Evolutionary conservation across 257 asterid species (phyloP), one percentile per base, ranked within the genome.

Genomic region (Nicotiana benthamiana): DNA sequence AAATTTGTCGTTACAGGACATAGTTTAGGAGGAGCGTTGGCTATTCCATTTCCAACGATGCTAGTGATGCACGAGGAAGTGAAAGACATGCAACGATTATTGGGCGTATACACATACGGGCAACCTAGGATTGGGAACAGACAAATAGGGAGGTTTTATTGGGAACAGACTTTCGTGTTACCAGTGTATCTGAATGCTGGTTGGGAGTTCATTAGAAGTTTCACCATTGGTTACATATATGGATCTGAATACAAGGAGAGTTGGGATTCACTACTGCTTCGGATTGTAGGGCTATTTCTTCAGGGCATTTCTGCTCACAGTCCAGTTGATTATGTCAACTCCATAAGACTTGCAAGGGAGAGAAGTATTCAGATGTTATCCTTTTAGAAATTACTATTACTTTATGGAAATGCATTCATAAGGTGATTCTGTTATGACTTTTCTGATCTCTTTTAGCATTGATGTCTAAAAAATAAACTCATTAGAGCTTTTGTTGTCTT

Each of bases 1-100:
- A 90, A 85, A 60, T 88, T 95, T 86, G 89, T 92, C 24, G 93
- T 92, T 26, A 92, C 97, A 0, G 99, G 99, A 24, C 98, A 95
- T 82, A 93, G 99, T 79, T 87, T 95, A 52, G 99, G 99, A 60
- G 99, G 98, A 80, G 97, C 99, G 16, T 85, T 95, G 24, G 98
- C 99, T 10, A 89, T 95, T 86, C 34, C 93, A 87, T 91, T 95
- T 88, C 97, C 98, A 0, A 85, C 91, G 0, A 87, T 93, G 84
- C 86, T 93, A 2, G 87, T 87, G 75, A 84, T 92, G 86, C 97
- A 91, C 4, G 80, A 87, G 79, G 96, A 95, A 87, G 85, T 84
- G 78, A 88, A 83, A 80, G 6, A 90, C 59, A 83, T 93, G 95
- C 68, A 87, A 75, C 86, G 92, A 48, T 72, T 95, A 82, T 81